Evolutionary conservation across 768 basidiomycete genomes (phyloP), one percentile per base, ranked within the genome.

Genomic region (Coprinopsis cinerea): DNA sequence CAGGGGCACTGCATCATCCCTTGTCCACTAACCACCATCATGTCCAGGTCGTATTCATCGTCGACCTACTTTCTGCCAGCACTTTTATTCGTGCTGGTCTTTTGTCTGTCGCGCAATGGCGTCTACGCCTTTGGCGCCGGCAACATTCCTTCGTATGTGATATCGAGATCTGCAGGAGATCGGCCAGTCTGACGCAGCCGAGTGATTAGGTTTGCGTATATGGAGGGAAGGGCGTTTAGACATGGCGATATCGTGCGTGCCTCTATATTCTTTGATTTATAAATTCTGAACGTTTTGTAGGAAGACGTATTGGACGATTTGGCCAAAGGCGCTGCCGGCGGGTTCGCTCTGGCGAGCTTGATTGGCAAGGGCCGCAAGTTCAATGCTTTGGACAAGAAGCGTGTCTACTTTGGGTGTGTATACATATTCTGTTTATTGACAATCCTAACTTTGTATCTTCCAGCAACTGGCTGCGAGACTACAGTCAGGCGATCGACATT

Each of bases 391-490:
- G 91, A 94, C 59, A 76, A 91, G 49, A 92, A 92, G 63, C 75
- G 89, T 23, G 83, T 91, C 3, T 89, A 88, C 61, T 88, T 88
- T 64, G 85, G 85, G 84, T 85, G 48, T 27, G 80, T 26, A 39
- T 26, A 24, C 41, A 49, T 44, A 27, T 41, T 42, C 7, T 36
- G 39, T 25, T 20, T 10, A 9, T 39, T 18, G 36, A 9, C 9
- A 32, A 39, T 39, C n/a, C n/a, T 39, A 9, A 39, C 18, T 10
- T 23, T 14, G 26, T 30, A 37, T 37, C 47, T 14, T 49, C 26
- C 55, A 87, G 87, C 5, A 90, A 90, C 62, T 92, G 90, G 91
- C 74, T 94, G 28, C 75, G 92, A 32, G 92, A 94, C 68, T 94
- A 92, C 66, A 86, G 84, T 57, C 85, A 86, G 70, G 89, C 91